Conservation (phyloP, 2,329 filamentous ascomycete genomes). For the Nigrospora osmanthi region DNA sequence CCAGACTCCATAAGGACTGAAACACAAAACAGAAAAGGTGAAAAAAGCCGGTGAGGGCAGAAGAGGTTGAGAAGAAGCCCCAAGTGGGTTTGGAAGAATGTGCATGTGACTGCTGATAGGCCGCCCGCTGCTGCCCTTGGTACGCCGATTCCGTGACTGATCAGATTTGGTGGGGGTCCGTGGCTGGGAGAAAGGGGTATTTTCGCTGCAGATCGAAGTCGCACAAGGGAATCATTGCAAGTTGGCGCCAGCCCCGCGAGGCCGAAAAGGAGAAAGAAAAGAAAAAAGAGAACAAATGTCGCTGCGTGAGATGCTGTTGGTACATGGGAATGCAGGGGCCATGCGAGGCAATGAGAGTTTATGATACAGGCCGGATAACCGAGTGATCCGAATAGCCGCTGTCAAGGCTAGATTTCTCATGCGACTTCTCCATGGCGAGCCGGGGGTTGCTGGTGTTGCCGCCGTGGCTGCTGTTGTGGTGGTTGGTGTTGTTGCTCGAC, state of each 20-base stretch:
- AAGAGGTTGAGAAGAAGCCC: not conserved
- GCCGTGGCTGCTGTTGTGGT: conserved; percentile 32
- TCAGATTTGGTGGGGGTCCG: conserved; percentile 3
- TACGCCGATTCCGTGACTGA: conserved; percentile 15
- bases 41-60: too few relatives aligned
- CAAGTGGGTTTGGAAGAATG: not conserved
- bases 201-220: conserved; percentile 14
- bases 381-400: conserved; percentile 22
- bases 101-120: conserved; percentile 1
- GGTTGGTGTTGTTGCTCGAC: conserved; percentile 33
- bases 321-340: conserved; percentile 9
- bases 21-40: too few relatives aligned
- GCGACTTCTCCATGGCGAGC: conserved; percentile 7
- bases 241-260: conserved; percentile 3
- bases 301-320: conserved; percentile 7
- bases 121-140: conserved; percentile 8
- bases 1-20: too few relatives aligned
- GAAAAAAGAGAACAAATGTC: conserved; percentile 4
- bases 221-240: conserved; percentile 11
- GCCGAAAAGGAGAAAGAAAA: conserved; percentile 6
- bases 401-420: conserved; percentile 36
- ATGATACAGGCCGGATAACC: conserved; percentile 3
- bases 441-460: not conserved
- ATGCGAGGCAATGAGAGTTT: not conserved
- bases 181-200: conserved; percentile 11